A percentile compares a stretch with the other conserved stretches of the same genome.
Evolutionary conservation across 768 basidiomycete species (phyloP).

Genomic region (Naganishia vishniacii): DNA sequence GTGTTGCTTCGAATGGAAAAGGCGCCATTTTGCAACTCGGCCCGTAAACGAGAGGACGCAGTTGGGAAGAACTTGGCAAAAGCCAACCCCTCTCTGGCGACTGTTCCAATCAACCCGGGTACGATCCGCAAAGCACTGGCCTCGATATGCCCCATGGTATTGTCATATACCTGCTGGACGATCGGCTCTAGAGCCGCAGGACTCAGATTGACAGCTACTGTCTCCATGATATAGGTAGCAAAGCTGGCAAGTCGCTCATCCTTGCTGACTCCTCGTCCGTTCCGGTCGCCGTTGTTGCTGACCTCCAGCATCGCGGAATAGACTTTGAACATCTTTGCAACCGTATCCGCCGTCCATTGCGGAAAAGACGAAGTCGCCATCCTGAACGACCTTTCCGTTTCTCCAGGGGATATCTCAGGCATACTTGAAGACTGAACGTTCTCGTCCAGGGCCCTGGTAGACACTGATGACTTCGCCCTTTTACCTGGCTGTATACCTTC

Average conservation of each 20-base stretch:
- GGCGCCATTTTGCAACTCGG: slow-evolving; percentile 11
- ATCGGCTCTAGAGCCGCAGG: slow-evolving; percentile 75
- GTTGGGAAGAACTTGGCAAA: slow-evolving; percentile 15
- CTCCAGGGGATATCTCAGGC: neutral
- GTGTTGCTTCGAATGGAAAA: slow-evolving; percentile 14
- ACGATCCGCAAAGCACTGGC: slow-evolving; percentile 87
- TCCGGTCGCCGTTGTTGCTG: slow-evolving; percentile 15
- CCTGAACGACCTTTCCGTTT: slow-evolving; percentile 21
- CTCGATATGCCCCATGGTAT: slow-evolving; percentile 80
- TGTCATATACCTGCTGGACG: slow-evolving; percentile 75
- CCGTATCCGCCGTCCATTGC: slow-evolving; percentile 21
- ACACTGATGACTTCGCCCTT: neutral
- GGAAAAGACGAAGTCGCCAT: slow-evolving; percentile 19
- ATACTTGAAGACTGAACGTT: no score
- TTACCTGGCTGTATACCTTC: slow-evolving; percentile 16
- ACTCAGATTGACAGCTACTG: slow-evolving; percentile 54
- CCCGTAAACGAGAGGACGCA: slow-evolving; percentile 5
- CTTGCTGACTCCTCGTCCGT: slow-evolving; percentile 14
- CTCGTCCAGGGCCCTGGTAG: neutral
- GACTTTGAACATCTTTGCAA: slow-evolving; percentile 22
- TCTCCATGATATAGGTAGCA: slow-evolving; percentile 16
- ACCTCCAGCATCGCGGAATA: slow-evolving; percentile 26
- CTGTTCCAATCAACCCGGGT: slow-evolving; percentile 63
- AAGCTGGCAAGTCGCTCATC: slow-evolving; percentile 16
- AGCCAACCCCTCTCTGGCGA: slow-evolving; percentile 15